These are phyloP conservation scores for Erythrophleum fordii DNA, from an alignment of 306 rosid species.

Conservation along the genomic window DNA sequence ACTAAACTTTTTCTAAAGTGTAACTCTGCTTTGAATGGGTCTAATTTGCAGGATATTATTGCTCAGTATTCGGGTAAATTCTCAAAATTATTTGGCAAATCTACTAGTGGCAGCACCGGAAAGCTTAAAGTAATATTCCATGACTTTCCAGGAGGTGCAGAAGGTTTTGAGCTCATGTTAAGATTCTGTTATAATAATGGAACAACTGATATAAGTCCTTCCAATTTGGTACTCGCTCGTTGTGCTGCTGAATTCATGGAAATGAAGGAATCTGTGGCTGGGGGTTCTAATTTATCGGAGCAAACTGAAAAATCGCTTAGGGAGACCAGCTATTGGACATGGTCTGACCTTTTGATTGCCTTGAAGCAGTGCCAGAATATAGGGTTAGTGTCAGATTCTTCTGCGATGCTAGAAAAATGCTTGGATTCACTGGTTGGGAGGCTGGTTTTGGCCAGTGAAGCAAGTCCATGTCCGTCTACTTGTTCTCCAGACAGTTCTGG, in stretches of 20 bases:
- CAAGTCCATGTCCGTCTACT: conserved; percentile 84
- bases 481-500: conserved; percentile 84
- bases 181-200: conserved; percentile 82
- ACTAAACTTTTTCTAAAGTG: background rate
- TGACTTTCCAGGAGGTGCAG: conserved; percentile 94
- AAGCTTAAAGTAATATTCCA: conserved; percentile 81
- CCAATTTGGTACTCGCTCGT: conserved; percentile 60
- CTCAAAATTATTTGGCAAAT: conserved; percentile 72
- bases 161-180: conserved; percentile 78
- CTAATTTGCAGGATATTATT: conserved; percentile 59
- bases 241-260: conserved; percentile 87
- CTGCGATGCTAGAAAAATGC: conserved; percentile 57
- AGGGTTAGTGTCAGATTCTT: conserved; percentile 41
- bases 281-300: conserved; percentile 54
- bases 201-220: conserved; percentile 55
- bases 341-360: conserved; percentile 75
- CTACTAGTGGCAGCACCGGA: conserved; percentile 51
- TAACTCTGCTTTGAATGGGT: conserved; percentile 21
- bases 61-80: conserved; percentile 70
- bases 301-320: conserved; percentile 66
- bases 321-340: conserved; percentile 77
- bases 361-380: conserved; percentile 71
- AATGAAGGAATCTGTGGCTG: conserved; percentile 63
- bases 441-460: conserved; percentile 60
- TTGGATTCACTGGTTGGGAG: conserved; percentile 72